A percentile compares a stretch with the other conserved stretches of the same genome.
Evolutionary conservation across 2,329 filamentous ascomycete species (phyloP).

Genomic region (Fusarium sp.): DNA sequence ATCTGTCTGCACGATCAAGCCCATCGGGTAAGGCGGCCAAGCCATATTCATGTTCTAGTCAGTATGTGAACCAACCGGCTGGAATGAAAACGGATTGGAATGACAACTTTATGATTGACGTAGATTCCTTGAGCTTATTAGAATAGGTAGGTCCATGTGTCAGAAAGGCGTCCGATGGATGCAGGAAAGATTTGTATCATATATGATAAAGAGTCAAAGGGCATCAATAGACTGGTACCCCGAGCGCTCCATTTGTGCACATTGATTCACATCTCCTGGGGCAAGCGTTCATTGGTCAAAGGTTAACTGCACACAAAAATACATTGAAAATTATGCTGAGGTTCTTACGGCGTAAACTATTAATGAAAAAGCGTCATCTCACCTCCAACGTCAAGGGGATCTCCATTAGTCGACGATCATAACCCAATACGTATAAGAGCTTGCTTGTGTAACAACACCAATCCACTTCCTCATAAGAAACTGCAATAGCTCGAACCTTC

Average conservation of each 20-base stretch:
- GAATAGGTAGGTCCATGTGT: conserved; percentile 4
- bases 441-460: conserved; percentile 36
- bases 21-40: conserved; percentile 40
- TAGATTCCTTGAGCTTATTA: conserved; percentile 19
- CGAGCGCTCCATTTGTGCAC: background rate
- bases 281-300: background rate
- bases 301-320: background rate
- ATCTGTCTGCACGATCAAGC: conserved; percentile 30
- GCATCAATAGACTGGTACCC: background rate
- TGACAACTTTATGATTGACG: conserved; percentile 20
- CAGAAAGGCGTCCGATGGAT: background rate
- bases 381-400: conserved; percentile 8
- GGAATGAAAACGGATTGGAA: conserved; percentile 44
- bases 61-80: conserved; percentile 37
- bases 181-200: background rate
- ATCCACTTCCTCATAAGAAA: conserved; percentile 5
- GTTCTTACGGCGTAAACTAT: background rate
- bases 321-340: no score
- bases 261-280: background rate
- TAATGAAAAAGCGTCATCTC: conserved; percentile 9
- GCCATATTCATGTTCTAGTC: conserved; percentile 28
- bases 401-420: conserved; percentile 27
- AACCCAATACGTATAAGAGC: conserved; percentile 16
- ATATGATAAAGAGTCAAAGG: background rate
- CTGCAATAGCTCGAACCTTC: conserved; percentile 8